phyloP scores from a whole-genome alignment of 1,284 basidiomycete species.

The Mycena sp. region DNA sequence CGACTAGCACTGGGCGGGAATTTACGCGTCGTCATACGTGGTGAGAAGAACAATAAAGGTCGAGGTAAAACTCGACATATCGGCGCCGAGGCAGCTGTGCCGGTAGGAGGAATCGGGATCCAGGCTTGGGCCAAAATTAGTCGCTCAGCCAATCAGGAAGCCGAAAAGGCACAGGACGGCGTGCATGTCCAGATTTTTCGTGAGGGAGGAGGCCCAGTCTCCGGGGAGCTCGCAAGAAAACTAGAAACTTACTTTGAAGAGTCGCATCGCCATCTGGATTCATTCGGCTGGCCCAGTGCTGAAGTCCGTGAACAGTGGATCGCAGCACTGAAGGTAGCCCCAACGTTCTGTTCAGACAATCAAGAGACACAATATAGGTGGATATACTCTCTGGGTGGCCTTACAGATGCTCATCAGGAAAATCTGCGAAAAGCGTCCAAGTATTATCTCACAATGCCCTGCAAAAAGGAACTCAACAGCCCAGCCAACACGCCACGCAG shows the following conservation, averaged over 20 bases:
- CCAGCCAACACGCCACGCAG: too few relatives aligned
- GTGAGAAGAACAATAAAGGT: not conserved
- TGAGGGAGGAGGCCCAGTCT: not conserved
- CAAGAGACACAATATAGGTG: slow-evolving; percentile 2
- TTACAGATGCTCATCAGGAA: not conserved
- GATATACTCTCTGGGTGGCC: slow-evolving; percentile 2
- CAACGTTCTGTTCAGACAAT: slow-evolving; percentile 14
- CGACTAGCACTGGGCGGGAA: slow-evolving; percentile 9
- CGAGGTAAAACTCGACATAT: not conserved
- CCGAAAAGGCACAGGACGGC: too few relatives aligned
- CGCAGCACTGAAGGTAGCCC: slow-evolving; percentile 4
- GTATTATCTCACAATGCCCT: slow-evolving; percentile 1
- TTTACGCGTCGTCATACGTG: not conserved
- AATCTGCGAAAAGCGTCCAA: not conserved
- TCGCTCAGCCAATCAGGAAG: too few relatives aligned
- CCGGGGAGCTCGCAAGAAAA: not conserved
- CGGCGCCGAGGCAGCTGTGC: too few relatives aligned
- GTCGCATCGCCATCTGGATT: not conserved
- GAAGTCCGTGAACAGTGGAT: slow-evolving; percentile 9
- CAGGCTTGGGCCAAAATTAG: too few relatives aligned
- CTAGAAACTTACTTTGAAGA: slow-evolving; percentile 14
- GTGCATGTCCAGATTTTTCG: not conserved
- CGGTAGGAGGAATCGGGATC: too few relatives aligned
- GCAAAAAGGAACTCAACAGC: not conserved
- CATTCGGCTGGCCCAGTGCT: not conserved